These are phyloP conservation scores for Penicillium lagena DNA, from an alignment of 495 filamentous ascomycete species.

Conservation along the genomic window DNA sequence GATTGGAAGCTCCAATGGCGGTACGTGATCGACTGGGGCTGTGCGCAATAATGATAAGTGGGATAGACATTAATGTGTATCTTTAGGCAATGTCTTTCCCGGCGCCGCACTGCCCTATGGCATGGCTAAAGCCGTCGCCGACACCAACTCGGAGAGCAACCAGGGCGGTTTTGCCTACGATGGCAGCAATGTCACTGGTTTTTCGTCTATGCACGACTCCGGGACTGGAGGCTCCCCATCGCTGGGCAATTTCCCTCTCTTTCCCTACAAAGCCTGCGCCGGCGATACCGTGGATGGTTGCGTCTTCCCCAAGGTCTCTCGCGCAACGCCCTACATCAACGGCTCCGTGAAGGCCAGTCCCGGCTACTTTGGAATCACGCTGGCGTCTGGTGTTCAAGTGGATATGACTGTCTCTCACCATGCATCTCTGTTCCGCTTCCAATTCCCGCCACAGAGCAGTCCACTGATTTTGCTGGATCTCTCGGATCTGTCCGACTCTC, in stretches of 20 bases:
- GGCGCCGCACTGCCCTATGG: constrained; percentile 68
- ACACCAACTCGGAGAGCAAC: constrained; percentile 56
- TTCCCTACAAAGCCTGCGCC: constrained; percentile 58
- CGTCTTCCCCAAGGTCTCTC: constrained; percentile 50
- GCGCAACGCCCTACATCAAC: constrained; percentile 41
- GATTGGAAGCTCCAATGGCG: constrained; percentile 56
- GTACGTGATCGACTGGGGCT: constrained; percentile 15
- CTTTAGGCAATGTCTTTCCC: constrained; percentile 59
- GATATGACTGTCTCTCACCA: constrained; percentile 60
- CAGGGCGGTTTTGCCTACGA: constrained; percentile 73
- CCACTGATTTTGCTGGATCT: constrained; percentile 65
- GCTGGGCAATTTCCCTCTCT: constrained; percentile 70
- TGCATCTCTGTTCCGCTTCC: constrained; percentile 60
- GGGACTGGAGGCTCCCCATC: constrained; percentile 69
- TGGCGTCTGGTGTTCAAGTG: constrained; percentile 52
- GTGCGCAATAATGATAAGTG: too few relatives aligned
- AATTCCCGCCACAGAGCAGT: constrained; percentile 40
- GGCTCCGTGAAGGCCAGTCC: constrained; percentile 57
- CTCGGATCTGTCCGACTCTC: constrained; percentile 60
- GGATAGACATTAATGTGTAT: background rate
- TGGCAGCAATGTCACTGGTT: constrained; percentile 60
- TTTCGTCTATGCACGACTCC: constrained; percentile 68
- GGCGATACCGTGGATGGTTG: constrained; percentile 61
- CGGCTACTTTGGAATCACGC: constrained; percentile 62
- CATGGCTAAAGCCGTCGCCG: constrained; percentile 76